Conservation (phyloP, 345 rosid genomes). For the Heritiera fomes region DNA sequence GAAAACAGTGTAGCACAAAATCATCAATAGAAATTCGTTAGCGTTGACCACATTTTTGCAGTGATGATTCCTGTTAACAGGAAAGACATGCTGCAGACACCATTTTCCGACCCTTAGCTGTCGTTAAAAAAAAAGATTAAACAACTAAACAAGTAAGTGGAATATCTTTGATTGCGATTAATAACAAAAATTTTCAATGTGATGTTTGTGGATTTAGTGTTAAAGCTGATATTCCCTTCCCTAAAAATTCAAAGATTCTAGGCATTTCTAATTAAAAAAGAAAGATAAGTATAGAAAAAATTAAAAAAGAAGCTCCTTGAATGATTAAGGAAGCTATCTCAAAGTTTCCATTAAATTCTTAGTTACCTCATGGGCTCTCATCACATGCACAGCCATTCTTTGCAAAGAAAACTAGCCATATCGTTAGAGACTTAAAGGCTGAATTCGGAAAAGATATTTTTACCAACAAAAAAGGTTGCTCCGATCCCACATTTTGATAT, state of each 20-base stretch:
- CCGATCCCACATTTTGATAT: constrained; percentile 8
- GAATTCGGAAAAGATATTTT: constrained; percentile 28
- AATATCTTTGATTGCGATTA: not conserved
- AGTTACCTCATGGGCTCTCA: constrained; percentile 24
- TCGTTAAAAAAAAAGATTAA: not conserved
- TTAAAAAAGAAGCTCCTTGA: not conserved
- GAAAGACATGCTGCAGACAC: not conserved
- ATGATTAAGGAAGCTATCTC: constrained; percentile 8
- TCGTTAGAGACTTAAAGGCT: not conserved
- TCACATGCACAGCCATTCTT: constrained; percentile 22
- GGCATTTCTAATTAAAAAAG: not conserved
- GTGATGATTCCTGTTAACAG: not conserved
- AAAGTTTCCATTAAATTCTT: not conserved
- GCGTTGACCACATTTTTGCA: not conserved
- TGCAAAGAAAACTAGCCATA: constrained; percentile 16
- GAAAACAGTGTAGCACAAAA: not conserved
- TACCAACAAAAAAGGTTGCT: constrained; percentile 21
- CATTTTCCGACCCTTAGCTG: not conserved
- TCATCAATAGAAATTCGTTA: not conserved
- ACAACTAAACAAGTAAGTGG: not conserved
- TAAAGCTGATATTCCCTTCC: not conserved
- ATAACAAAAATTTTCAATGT: not conserved
- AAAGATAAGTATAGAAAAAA: not conserved
- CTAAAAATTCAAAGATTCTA: not conserved
- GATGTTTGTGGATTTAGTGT: not conserved